Conservation (phyloP, 2,329 filamentous ascomycete species). For the Diaporthe capsici region DNA sequence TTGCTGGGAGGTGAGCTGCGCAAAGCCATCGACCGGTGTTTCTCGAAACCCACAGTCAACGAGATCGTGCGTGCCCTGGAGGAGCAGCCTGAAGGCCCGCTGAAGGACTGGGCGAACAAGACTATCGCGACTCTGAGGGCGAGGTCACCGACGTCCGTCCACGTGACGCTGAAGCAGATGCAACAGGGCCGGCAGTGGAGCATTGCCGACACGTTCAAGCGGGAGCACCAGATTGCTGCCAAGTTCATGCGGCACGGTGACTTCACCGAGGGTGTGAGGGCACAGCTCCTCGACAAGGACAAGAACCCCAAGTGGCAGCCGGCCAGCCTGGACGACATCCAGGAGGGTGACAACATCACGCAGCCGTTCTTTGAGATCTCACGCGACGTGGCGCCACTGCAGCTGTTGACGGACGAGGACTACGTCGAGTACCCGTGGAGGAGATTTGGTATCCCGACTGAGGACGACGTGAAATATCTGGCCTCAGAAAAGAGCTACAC, state of each 20-base stretch:
- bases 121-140: slow-evolving; percentile 81
- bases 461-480: slow-evolving; percentile 69
- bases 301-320: slow-evolving; percentile 81
- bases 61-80: slow-evolving; percentile 80
- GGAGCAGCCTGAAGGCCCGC: slow-evolving; percentile 63
- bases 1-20: slow-evolving; percentile 79
- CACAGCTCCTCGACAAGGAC: slow-evolving; percentile 80
- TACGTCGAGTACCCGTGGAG: slow-evolving; percentile 82
- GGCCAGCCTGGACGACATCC: slow-evolving; percentile 77
- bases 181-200: slow-evolving; percentile 79
- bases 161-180: slow-evolving; percentile 89
- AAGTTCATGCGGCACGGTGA: slow-evolving; percentile 93
- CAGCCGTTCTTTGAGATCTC: slow-evolving; percentile 78
- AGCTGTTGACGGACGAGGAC: slow-evolving; percentile 72
- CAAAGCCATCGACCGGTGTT: slow-evolving; percentile 87
- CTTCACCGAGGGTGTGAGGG: slow-evolving; percentile 92
- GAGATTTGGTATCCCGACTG: slow-evolving; percentile 79
- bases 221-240: slow-evolving; percentile 86
- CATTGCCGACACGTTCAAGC: slow-evolving; percentile 87
- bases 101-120: slow-evolving; percentile 81
- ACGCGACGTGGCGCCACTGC: slow-evolving; percentile 61
- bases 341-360: slow-evolving; percentile 65
- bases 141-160: slow-evolving; percentile 88
- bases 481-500: slow-evolving; percentile 58
- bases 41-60: slow-evolving; percentile 75